Percentiles rank a stretch among this genome's conserved stretches.
Conservation (phyloP, 192 early-diverging fungal species). For the Ramicandelaber brevisporus region DNA sequence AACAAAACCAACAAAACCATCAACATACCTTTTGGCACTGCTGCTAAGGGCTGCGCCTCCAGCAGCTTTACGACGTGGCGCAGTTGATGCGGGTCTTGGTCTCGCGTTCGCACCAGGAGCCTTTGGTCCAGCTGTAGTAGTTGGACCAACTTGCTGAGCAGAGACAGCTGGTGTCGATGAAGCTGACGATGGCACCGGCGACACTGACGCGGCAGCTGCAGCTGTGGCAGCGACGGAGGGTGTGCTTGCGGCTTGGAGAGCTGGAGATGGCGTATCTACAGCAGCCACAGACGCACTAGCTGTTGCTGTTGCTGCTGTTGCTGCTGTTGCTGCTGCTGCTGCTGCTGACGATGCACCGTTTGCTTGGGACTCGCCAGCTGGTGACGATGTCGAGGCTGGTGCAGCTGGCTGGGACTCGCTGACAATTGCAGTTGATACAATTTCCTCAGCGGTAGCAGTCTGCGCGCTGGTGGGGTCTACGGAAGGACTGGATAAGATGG, state of each 20-base stretch:
- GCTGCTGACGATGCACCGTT: constrained; percentile 1
- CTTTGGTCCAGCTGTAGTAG: too few species aligned
- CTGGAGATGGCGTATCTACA: too few species aligned
- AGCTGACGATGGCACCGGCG: too few species aligned
- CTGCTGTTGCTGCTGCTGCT: constrained; percentile 1
- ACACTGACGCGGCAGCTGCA: too few species aligned
- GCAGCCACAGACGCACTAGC: constrained; percentile 1
- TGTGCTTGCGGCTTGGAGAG: constrained; percentile 2
- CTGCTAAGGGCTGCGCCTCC: constrained; percentile 20
- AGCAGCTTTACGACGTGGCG: constrained; percentile 9
- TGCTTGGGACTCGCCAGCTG: background rate
- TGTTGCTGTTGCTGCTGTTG: constrained; percentile 1
- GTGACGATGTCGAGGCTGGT: background rate
- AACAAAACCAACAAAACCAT: constrained; percentile 2
- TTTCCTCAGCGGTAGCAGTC: background rate
- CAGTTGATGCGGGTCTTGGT: constrained; percentile 3
- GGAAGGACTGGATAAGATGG: too few species aligned
- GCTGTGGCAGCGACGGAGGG: constrained; percentile 2
- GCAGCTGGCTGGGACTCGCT: background rate
- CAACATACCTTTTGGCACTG: constrained; percentile 27
- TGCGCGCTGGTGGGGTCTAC: too few species aligned
- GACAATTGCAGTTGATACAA: background rate
- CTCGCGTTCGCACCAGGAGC: too few species aligned
- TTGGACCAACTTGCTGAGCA: too few species aligned
- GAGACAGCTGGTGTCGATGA: too few species aligned